A percentile compares a stretch with the other conserved stretches of the same genome.
Evolutionary conservation across 192 early-diverging fungal genomes (phyloP).

Genomic region (Oehlia diaphana): DNA sequence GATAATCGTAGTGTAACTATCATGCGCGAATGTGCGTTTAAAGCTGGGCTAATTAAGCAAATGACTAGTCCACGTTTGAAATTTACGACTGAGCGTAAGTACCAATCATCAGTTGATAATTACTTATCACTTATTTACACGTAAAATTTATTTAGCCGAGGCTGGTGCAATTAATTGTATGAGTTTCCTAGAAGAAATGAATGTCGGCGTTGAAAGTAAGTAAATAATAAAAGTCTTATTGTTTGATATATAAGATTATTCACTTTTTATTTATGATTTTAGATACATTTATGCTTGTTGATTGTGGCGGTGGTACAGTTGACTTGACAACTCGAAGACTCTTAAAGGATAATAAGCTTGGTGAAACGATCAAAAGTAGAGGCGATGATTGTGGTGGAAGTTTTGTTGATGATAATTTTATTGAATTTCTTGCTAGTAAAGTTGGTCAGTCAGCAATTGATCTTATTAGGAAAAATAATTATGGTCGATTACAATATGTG

Average conservation of each 20-base stretch:
- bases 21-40: background rate
- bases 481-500: background rate
- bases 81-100: slow-evolving; percentile 20
- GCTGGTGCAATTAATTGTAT: slow-evolving; percentile 7
- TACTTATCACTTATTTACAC: too few relatives aligned
- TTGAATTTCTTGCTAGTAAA: background rate
- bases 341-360: slow-evolving; percentile 18
- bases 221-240: too few relatives aligned
- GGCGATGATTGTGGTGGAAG: slow-evolving; percentile 47
- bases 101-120: background rate
- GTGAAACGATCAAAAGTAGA: slow-evolving; percentile 47
- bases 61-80: background rate
- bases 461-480: background rate
- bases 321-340: slow-evolving; percentile 33
- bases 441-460: background rate
- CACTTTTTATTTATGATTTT: too few relatives aligned
- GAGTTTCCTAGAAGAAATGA: background rate
- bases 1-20: background rate
- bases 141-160: background rate
- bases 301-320: slow-evolving; percentile 46
- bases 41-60: background rate
- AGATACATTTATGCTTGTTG: slow-evolving; percentile 37
- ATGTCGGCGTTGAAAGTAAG: background rate
- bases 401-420: slow-evolving; percentile 42
- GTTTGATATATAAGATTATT: too few relatives aligned